Evolutionary conservation across 441 rosid genomes (phyloP), one percentile per base, ranked within the genome.

Genomic region (Adansonia grandidieri): DNA sequence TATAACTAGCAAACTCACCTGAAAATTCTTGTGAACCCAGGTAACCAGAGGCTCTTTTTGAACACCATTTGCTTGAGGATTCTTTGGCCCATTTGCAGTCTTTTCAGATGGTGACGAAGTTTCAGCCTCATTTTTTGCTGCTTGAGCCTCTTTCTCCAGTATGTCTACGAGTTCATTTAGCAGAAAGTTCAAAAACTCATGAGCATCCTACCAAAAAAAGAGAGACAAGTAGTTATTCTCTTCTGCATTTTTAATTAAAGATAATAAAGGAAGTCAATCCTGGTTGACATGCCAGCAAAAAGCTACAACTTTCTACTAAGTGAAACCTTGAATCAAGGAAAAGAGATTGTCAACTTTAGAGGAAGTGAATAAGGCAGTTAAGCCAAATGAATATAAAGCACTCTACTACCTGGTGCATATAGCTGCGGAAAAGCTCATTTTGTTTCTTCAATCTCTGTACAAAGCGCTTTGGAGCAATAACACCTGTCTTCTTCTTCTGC

Each of bases 401-500:
- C 15, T 45, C 64, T 8, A 20, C 70, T 74, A 94, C 99, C 98
- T 96, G 99, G 83, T 94, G 99, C 99, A 96, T 96, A 81, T 94
- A 96, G 83, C 99, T 94, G 47, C 99, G 93, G 85, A 96, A 96
- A 73, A 92, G 91, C 88, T 96, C 99, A 81, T 96, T 94, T 84
- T 96, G 99, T 85, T 96, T 96, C 88, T 93, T 96, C 89, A 96
- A 87, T 80, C 99, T 90, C 83, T 96, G 98, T 60, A 96, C 96
- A 61, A 96, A 96, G 65, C 99, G 92, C 87, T 94, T 96, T 60
- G 99, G 99, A 60, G 99, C 92, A 91, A 94, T 91, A 66, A 96
- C 97, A 73, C 99, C 98, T 0, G 99, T 96, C 87, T 94, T 96
- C 91, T 96, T 96, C 92, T 96, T 96, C 87, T 96, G 97, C 40